These are phyloP conservation scores for Trichoderma simmonsii DNA, from an alignment of 2,329 filamentous ascomycete species.

Conservation along the genomic window DNA sequence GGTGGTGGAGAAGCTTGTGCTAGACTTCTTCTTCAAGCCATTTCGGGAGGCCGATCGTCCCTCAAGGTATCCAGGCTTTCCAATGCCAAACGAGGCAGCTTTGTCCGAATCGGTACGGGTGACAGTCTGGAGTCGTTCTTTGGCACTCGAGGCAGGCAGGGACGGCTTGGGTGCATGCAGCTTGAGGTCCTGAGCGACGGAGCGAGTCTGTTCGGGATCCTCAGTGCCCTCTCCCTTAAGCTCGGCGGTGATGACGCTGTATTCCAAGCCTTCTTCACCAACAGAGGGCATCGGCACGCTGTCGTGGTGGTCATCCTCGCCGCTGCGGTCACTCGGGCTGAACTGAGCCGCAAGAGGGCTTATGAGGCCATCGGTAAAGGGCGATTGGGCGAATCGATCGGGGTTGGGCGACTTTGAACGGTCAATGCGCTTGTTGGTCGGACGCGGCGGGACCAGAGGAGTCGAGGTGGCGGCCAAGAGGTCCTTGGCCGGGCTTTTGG, in stretches of 20 bases:
- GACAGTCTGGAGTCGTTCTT: conserved; percentile 76
- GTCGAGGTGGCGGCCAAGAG: conserved; percentile 34
- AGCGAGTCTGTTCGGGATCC: conserved; percentile 65
- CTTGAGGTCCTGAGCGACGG: conserved; percentile 75
- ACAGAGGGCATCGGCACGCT: conserved; percentile 82
- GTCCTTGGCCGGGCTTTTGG: conserved; percentile 48
- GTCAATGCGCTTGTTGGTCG: conserved; percentile 64
- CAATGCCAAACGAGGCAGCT: conserved; percentile 81
- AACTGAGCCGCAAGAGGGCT: conserved; percentile 38
- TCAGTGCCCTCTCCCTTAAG: conserved; percentile 30
- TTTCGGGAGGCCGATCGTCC: conserved; percentile 41
- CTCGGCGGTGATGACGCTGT: conserved; percentile 60
- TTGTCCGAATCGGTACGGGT: conserved; percentile 89
- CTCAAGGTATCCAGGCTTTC: conserved; percentile 60
- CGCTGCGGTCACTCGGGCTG: conserved; percentile 34
- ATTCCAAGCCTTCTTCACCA: conserved; percentile 87
- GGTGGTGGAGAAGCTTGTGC: conserved; percentile 54
- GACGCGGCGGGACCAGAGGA: conserved; percentile 78
- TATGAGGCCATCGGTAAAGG: conserved; percentile 70
- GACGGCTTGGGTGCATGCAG: conserved; percentile 88
- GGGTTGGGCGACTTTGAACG: conserved; percentile 75
- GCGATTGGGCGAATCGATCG: conserved; percentile 79
- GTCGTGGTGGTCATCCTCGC: conserved; percentile 57
- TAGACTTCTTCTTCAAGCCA: conserved; percentile 62
- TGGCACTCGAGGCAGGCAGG: conserved; percentile 74